Base-by-base conservation (phyloP, 306 rosid species). In the Ceratonia siliqua region DNA sequence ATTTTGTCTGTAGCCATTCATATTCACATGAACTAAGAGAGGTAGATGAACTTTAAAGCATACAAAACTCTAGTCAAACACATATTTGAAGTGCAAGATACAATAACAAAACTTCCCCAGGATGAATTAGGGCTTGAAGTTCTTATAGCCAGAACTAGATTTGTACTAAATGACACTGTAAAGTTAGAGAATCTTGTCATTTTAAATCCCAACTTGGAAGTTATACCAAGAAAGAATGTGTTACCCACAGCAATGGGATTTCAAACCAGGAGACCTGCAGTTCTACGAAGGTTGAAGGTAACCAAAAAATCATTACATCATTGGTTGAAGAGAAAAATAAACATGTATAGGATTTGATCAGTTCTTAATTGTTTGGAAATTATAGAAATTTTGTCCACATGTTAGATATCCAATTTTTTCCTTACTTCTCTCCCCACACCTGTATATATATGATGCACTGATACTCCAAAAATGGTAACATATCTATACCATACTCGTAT, bases 71-170 rank as follows among this genome's bases (percentile, higher is more conserved):
- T 77, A 72, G 45, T 80, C 13, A 70, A 65, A 69, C 73, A 82
- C 35, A 73, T 82, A 74, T 61, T 62, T 33, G 93, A 70, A 85
- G 87, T 92, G 65, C 82, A 84, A 88, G 86, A 86, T 72, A 84
- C 92, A 36, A 86, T 92, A 36, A 75, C 82, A 18, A 87, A 83
- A 82, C 97, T 94, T 70, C 89, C 92, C 62, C 81, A 27, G 75
- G 83, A 87, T 54, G 95, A 94, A 72, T 79, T 94, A 76, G 90
- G 90, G 72, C 93, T 94, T 41, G 87, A 90, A 58, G 91, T 85
- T 86, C 42, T 86, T 74, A 74, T 88, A 15, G 87, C 79, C 69
- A 85, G 68, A 72, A 76, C 87, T 42, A 83, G 76, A 82, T 53
- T 73, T 57, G 80, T 87, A 78, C 81, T 53, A 22, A 41, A 77